Conservation (phyloP, 2,329 filamentous ascomycete species). For the Trichoderma semiorbis region DNA sequence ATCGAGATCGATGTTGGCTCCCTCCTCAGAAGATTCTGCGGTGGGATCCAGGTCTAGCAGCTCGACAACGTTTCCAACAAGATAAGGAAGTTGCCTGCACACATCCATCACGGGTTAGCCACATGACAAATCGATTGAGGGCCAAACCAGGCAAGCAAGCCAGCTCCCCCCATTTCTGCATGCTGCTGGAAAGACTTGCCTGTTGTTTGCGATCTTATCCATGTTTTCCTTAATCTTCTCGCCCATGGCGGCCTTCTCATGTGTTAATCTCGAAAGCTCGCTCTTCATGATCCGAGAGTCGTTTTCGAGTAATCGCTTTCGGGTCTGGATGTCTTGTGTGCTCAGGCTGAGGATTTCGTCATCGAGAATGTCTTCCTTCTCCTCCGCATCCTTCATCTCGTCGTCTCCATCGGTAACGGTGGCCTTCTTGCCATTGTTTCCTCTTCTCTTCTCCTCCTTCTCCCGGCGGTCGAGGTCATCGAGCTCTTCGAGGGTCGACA, state of each 20-base stretch:
- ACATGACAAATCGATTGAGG: neutral
- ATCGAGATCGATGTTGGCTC: conserved; percentile 97
- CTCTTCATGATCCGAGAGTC: conserved; percentile 98
- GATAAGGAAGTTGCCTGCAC: conserved; percentile 86
- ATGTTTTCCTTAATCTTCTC: conserved; percentile 99
- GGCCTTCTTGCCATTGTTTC: conserved; percentile 40
- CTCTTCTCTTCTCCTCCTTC: conserved; percentile 61
- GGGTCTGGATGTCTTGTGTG: conserved; percentile 90
- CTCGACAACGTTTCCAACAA: conserved; percentile 97
- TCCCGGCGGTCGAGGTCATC: conserved; percentile 81
- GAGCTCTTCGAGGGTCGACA: conserved; percentile 91
- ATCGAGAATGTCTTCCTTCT: conserved; percentile 80
- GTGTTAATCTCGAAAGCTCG: conserved; percentile 87
- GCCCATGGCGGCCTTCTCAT: conserved; percentile 93
- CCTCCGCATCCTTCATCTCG: conserved; percentile 85
- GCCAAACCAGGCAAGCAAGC: neutral
- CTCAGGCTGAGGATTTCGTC: conserved; percentile 89
- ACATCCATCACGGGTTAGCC: conserved; percentile 2
- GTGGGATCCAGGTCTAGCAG: conserved; percentile 94
- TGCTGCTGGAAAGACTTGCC: conserved; percentile 51
- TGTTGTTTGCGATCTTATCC: conserved; percentile 99
- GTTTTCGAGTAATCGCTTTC: conserved; percentile 90
- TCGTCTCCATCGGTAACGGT: conserved; percentile 51
- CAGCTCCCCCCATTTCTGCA: neutral
- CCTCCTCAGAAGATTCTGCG: conserved; percentile 93